phyloP scores from a whole-genome alignment of 768 basidiomycete genomes.

The Lepiota brunneoincarnata region DNA sequence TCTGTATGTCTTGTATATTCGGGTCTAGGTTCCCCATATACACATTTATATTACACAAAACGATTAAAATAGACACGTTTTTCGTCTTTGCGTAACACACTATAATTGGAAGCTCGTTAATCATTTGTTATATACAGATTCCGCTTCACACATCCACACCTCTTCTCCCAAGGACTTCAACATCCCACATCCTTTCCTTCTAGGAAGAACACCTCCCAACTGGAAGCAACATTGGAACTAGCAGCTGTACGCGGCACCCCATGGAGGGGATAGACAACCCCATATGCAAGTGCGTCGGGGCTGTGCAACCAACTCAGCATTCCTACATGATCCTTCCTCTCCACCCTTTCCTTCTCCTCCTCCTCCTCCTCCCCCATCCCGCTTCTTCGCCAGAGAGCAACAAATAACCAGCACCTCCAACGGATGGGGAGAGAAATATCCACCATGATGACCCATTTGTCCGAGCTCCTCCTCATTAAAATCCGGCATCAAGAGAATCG shows the following conservation, averaged over 20 bases:
- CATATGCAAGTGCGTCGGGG: background rate
- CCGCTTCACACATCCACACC: background rate
- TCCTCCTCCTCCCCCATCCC: too few relatives aligned
- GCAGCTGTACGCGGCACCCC: background rate
- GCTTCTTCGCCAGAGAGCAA: too few relatives aligned
- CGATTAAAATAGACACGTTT: background rate
- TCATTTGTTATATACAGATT: too few relatives aligned
- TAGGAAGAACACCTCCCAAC: background rate
- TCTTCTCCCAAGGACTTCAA: background rate
- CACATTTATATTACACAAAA: too few relatives aligned
- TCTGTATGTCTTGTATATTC: background rate
- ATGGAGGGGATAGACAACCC: background rate
- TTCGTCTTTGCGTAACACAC: background rate
- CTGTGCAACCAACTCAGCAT: background rate
- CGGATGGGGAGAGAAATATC: background rate
- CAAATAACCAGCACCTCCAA: background rate
- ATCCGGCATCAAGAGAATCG: slow-evolving; percentile 22
- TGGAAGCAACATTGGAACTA: background rate
- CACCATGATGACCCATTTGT: slow-evolving; percentile 3
- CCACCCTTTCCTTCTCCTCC: too few relatives aligned
- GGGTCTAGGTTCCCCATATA: background rate
- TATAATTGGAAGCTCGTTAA: background rate
- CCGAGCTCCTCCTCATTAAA: background rate
- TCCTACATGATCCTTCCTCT: background rate
- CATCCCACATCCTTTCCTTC: background rate